These are phyloP conservation scores for Aspergillus proliferans DNA, from an alignment of 2,329 filamentous ascomycete species.

Conservation along the genomic window DNA sequence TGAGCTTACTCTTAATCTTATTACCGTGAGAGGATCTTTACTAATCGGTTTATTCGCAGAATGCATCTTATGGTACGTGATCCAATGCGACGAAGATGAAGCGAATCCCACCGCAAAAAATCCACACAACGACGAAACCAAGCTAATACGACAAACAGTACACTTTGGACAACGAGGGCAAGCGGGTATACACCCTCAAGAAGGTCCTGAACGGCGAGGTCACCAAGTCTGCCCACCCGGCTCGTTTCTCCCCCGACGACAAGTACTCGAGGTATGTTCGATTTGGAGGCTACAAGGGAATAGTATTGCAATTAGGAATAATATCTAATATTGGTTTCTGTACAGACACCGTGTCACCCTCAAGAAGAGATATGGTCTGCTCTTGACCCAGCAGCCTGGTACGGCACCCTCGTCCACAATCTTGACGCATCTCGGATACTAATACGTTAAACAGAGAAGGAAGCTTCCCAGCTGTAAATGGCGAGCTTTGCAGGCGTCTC, in stretches of 20 bases:
- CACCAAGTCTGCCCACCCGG: conserved; percentile 93
- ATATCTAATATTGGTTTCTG: conserved; percentile 1
- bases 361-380: conserved; percentile 85
- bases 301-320: neutral
- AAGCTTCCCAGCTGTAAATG: conserved; percentile 26
- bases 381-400: conserved; percentile 71
- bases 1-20: conserved; percentile 13
- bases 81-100: conserved; percentile 2
- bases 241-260: conserved; percentile 95
- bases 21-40: neutral
- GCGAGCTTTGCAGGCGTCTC: conserved; percentile 5
- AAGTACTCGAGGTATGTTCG: conserved; percentile 72
- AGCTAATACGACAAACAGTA: conserved; percentile 48
- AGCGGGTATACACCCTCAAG: conserved; percentile 91
- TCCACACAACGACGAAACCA: conserved; percentile 1
- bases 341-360: conserved; percentile 81
- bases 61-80: conserved; percentile 39
- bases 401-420: conserved; percentile 14
- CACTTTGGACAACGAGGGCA: conserved; percentile 74
- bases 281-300: neutral
- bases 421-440: conserved; percentile 1
- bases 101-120: neutral
- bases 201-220: conserved; percentile 71
- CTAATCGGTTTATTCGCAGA: conserved; percentile 14
- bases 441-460: conserved; percentile 19